Evolutionary conservation across 2,329 filamentous ascomycete genomes (phyloP).

Genomic region (Colletotrichum chlorophyti): DNA sequence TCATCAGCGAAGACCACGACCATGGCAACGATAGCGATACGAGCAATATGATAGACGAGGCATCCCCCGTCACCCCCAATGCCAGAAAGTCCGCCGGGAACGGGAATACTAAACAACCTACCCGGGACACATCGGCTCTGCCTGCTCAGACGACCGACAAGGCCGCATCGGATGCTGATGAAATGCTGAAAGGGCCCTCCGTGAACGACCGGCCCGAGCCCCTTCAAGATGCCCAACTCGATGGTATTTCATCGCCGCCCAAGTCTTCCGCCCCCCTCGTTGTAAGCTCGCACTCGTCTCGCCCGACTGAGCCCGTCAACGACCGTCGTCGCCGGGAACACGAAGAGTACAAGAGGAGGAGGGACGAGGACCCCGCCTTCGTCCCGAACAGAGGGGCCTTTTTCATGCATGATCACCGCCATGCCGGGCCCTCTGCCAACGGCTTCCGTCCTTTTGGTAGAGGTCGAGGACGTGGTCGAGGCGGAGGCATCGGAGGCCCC

Average conservation of each 20-base stretch:
- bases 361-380: constrained; percentile 89
- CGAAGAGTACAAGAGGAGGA: constrained; percentile 87
- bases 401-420: constrained; percentile 95
- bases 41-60: constrained; percentile 66
- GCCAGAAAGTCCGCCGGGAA: constrained; percentile 47
- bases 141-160: constrained; percentile 43
- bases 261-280: constrained; percentile 57
- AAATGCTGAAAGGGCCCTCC: constrained; percentile 63
- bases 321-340: constrained; percentile 84
- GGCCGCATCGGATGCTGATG: constrained; percentile 59
- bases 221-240: constrained; percentile 54
- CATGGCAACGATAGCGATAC: constrained; percentile 67
- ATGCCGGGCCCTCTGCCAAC: constrained; percentile 78
- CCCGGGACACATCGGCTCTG: constrained; percentile 41
- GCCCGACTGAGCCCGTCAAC: constrained; percentile 62
- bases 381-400: constrained; percentile 94
- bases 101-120: constrained; percentile 44
- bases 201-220: constrained; percentile 50
- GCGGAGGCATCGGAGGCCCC: constrained; percentile 58
- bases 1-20: constrained; percentile 67
- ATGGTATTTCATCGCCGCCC: constrained; percentile 45
- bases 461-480: constrained; percentile 68
- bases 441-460: constrained; percentile 77
- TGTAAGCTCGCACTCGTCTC: constrained; percentile 60
- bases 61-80: constrained; percentile 56